Evolutionary conservation across 768 basidiomycete species (phyloP), one percentile per base, ranked within the genome.

Genomic region (Plicaturopsis crispa): DNA sequence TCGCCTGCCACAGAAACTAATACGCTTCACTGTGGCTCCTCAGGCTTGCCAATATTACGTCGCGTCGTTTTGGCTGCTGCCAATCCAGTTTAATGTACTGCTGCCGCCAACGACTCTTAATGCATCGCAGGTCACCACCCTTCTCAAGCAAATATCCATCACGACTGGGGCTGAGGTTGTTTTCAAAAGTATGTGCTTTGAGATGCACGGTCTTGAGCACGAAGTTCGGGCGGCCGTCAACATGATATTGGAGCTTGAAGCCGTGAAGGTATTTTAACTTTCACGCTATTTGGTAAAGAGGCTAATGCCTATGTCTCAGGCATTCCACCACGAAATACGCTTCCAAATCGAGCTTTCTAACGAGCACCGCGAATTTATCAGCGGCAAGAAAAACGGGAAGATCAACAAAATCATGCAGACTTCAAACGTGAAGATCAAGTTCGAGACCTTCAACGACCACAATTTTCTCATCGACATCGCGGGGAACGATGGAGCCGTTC

Each of bases 341-440:
- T 97, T 98, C 67, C 93, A 97, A 62, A 90, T 97, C 39, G 96
- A 99, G 61, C 76, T 97, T 4, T 85, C 92, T 31, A 94, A 94
- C 57, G 96, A 99, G 57, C 93, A 98, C 49, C 81, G 93, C 42
- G 94, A 99, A 50, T 99, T 98, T 64, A 96, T 99, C 60, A 88
- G 86, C 40, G 94, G 94, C 31, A 99, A 99, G 72, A 97, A 98
- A 72, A 97, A 98, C 53, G 94, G 94, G 41, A 99, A 99, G 65
- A 90, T 97, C 61, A 97, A 97, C 70, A 98, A 97, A 68, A 96
- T 98, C 58, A 97, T 97, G 90, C 92, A 97, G 61, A 84, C 81
- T 10, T 86, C 93, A 21, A 88, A 86, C 49, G 92, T 93, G 56
- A 94, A 96, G 67, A 96, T 99, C 71, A 96, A 96, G 63, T 97